Evolutionary conservation across 768 basidiomycete genomes (phyloP), one percentile per base, ranked within the genome.

Genomic region (Termitomyces sp.): DNA sequence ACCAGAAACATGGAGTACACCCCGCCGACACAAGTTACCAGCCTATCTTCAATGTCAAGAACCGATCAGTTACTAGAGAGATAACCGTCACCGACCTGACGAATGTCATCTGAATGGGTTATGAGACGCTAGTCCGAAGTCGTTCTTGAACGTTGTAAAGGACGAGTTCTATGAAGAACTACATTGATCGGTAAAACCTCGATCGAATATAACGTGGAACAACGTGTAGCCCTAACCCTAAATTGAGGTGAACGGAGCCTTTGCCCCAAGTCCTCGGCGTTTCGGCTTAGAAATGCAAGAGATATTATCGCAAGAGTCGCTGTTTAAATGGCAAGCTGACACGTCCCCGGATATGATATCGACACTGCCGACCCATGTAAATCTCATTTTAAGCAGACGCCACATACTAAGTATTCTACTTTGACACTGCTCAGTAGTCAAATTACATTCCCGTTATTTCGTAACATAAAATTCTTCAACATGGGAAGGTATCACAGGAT

Each of bases 1-100:
- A 90, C 90, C 63, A 98, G 76, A 70, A 97, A 98, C 81, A 94
- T 94, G 24, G 88, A 83, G 68, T 98, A 98, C 46, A 98, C 94
- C 54, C 95, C 95, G 9, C 79, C 72, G 13, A 93, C 81, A 70
- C 95, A 98, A 61, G 88, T 63, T 28, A 76, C 79, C 48, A 98
- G 80, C 65, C 88, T 89, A 55, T n/a, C 16, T 48, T 36, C 11
- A 11, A 33, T 56, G 58, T 58, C 56, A 58, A 40, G n/a, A 26
- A 36, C 26, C 10, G 0, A 45, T n/a, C 30, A 46, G 3, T n/a
- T 5, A 26, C 6, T 3, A 10, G 13, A 0, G 2, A 32, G 5
- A 4, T 26, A 47, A 24, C 14, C 28, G 40, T 43, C 61, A 36
- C 54, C 7, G 20, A 65, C 68, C 68, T 67, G 50, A 63, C 52